These are phyloP conservation scores for Diatrype stigma DNA, from an alignment of 2,329 filamentous ascomycete species.

Conservation along the genomic window DNA sequence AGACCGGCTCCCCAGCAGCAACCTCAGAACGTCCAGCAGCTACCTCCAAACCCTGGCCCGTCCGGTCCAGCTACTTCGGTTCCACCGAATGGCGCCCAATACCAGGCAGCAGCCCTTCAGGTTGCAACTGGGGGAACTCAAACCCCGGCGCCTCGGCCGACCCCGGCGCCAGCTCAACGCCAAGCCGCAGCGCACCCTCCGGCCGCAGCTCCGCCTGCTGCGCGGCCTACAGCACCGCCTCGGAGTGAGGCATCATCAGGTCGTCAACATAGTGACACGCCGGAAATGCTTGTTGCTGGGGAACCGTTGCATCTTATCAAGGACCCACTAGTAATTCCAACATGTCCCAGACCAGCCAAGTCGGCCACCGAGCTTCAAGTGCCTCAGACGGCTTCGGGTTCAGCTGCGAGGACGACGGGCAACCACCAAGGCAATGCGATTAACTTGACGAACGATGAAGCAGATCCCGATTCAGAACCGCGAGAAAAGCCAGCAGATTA, in stretches of 20 bases:
- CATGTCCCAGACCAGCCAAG: neutral
- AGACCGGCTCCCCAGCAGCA: neutral
- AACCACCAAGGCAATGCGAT: neutral
- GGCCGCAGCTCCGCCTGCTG: too few species aligned
- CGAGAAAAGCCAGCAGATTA: slow-evolving; percentile 3
- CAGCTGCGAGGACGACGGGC: neutral
- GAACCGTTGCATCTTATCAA: neutral
- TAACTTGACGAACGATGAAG: neutral
- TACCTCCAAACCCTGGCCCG: neutral
- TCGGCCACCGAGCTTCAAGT: neutral
- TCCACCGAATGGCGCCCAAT: neutral
- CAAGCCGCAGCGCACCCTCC: neutral
- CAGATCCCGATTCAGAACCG: slow-evolving; percentile 2
- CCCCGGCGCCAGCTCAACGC: neutral
- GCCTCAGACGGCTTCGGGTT: neutral
- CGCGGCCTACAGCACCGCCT: neutral
- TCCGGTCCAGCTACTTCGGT: neutral
- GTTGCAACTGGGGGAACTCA: neutral
- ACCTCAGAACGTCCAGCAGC: neutral
- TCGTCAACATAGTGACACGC: neutral
- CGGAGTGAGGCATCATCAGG: neutral
- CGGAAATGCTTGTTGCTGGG: neutral
- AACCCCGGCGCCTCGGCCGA: neutral
- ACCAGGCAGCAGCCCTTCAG: neutral
- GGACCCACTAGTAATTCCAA: neutral